Evolutionary conservation across 2,329 filamentous ascomycete genomes (phyloP), one percentile per base, ranked within the genome.

Genomic region (Zasmidium cellare): DNA sequence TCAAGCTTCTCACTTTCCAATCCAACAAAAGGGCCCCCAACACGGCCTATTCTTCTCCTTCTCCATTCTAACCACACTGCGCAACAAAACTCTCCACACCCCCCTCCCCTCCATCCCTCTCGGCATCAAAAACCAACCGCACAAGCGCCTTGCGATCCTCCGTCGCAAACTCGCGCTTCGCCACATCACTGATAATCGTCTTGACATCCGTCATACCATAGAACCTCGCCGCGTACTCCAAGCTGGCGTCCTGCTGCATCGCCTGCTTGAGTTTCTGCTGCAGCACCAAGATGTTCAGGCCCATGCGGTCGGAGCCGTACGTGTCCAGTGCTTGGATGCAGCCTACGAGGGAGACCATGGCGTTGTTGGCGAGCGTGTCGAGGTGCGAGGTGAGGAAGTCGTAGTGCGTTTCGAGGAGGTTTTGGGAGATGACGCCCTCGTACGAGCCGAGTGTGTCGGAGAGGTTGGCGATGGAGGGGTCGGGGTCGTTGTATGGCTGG

Each of bases 211-310:
- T 87, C 70, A 93, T 73, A 19, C 82, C 81, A 69, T 87, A 92
- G 76, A 89, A 93, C 58, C 84, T 81, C 19, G 84, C 82, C 1
- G 87, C 84, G 35, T 84, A 78, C 3, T 80, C 79, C 24, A 93
- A 79, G 56, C 84, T 81, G 2, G 90, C 87, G 9, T 83, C 83
- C 1, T 84, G 80, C 74, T 94, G 91, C 53, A 99, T 65, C 19
- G 59, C 87, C 65, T 96, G 96, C 78, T 96, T 96, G 55, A 99
- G 84, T 69, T 96, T 97, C 72, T 99, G 94, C 76, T 97, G 93
- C 52, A 99, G 80, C 44, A 99, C 94, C 22, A 97, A 82, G 50
- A 97, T 91, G 72, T 99, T 96, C 69, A 97, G 85, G 72, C 92
- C 88, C 85, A 99, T 92, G 38, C 92, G 85, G n/a, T 87, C 86